Evolutionary conservation across 352 stramenopile species (phyloP).

Genomic region (Phytophthora fragariaefolia): DNA sequence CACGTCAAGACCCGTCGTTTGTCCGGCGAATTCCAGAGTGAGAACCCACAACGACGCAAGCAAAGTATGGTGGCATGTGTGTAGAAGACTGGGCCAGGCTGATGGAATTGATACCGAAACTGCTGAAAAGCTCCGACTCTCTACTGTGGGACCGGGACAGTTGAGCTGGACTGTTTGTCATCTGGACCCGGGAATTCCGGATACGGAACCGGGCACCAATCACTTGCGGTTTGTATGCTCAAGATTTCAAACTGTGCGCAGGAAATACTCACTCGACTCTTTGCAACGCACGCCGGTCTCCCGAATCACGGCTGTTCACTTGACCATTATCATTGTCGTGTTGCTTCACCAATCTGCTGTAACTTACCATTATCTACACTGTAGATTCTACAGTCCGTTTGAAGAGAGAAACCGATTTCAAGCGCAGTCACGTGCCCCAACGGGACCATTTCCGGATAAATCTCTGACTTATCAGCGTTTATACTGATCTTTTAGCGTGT

Average conservation of each 20-base stretch:
- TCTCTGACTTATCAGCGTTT: background rate
- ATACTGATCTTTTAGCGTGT: background rate
- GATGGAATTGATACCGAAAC: slow-evolving; percentile 34
- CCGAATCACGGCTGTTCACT: slow-evolving; percentile 22
- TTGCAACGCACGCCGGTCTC: slow-evolving; percentile 33
- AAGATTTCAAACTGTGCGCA: background rate
- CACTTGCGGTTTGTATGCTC: slow-evolving; percentile 3
- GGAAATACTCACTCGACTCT: slow-evolving; percentile 21
- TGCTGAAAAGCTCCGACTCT: slow-evolving; percentile 36
- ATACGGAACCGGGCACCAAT: slow-evolving; percentile 15
- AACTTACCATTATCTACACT: no score
- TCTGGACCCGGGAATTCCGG: slow-evolving; percentile 19
- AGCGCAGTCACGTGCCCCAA: background rate
- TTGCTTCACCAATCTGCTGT: no score
- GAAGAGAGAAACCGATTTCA: slow-evolving; percentile 7
- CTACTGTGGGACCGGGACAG: slow-evolving; percentile 25
- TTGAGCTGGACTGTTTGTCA: slow-evolving; percentile 11
- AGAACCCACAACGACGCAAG: slow-evolving; percentile 26
- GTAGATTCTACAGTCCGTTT: slow-evolving; percentile 7
- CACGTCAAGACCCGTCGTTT: slow-evolving; percentile 24
- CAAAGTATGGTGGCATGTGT: background rate
- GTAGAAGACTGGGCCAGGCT: slow-evolving; percentile 23
- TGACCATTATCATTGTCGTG: background rate
- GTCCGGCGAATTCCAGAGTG: slow-evolving; percentile 33
- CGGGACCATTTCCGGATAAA: slow-evolving; percentile 29